These are phyloP conservation scores for Xylaria arbuscula DNA, from an alignment of 2,329 filamentous ascomycete genomes.

Conservation along the genomic window DNA sequence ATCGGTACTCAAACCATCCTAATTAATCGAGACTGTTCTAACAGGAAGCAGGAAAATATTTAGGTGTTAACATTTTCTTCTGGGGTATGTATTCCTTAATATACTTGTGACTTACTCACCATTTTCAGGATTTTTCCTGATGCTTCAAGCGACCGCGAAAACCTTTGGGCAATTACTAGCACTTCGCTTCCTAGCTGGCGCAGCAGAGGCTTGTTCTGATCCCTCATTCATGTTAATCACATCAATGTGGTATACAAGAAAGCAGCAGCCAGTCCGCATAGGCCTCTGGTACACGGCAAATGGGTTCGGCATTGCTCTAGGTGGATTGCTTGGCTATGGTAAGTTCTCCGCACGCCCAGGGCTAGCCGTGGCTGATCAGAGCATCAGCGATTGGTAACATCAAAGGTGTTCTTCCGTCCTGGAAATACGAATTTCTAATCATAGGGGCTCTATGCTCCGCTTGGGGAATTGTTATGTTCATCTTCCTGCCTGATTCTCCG, in stretches of 20 bases:
- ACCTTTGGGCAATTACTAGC: slow-evolving; percentile 63
- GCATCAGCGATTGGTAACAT: slow-evolving; percentile 61
- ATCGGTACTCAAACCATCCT: slow-evolving; percentile 56
- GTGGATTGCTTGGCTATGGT: slow-evolving; percentile 64
- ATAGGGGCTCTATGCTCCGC: slow-evolving; percentile 53
- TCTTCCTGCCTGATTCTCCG: slow-evolving; percentile 62
- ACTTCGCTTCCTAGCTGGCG: slow-evolving; percentile 64
- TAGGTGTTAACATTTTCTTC: slow-evolving; percentile 59
- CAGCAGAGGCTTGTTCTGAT: slow-evolving; percentile 65
- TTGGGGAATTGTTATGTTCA: slow-evolving; percentile 52
- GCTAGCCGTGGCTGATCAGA: slow-evolving; percentile 14
- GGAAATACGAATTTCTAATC: slow-evolving; percentile 58
- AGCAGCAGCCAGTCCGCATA: slow-evolving; percentile 66
- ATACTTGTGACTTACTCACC: background rate
- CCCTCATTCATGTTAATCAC: slow-evolving; percentile 69
- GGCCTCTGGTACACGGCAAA: slow-evolving; percentile 67
- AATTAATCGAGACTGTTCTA: background rate
- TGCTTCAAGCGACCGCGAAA: slow-evolving; percentile 62
- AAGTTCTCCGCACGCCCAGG: background rate
- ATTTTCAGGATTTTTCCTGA: slow-evolving; percentile 57
- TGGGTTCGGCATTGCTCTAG: slow-evolving; percentile 65
- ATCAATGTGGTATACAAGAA: slow-evolving; percentile 68
- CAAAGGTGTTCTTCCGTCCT: slow-evolving; percentile 59
- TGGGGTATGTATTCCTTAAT: slow-evolving; percentile 47
- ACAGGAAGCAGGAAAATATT: slow-evolving; percentile 59